These are phyloP conservation scores for Stephanodiscus minutulus DNA, from an alignment of 108 stramenopile species.

Conservation along the genomic window DNA sequence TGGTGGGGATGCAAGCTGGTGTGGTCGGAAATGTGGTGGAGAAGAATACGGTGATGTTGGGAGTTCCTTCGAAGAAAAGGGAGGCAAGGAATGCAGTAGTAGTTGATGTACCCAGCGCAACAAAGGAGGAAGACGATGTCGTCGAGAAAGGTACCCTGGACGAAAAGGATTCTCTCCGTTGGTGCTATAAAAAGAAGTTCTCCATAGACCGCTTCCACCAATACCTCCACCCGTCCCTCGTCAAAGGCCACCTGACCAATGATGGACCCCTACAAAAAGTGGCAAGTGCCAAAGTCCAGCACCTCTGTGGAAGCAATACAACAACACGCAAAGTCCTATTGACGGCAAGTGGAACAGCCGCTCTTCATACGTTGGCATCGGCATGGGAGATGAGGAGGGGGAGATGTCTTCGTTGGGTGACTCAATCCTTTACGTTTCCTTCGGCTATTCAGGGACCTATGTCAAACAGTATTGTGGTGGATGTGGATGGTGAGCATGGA, in stretches of 20 bases:
- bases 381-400: not conserved
- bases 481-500: not conserved
- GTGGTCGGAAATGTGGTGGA: no score
- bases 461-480: not conserved
- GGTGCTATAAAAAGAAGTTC: conserved; percentile 3
- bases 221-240: not conserved
- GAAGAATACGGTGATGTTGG: no score
- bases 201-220: not conserved
- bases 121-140: no score
- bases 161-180: no score
- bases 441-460: conserved; percentile 10
- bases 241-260: conserved; percentile 4
- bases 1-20: conserved; percentile 7
- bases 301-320: not conserved
- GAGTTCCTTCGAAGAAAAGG: no score
- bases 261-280: conserved; percentile 13
- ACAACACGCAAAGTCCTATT: conserved; percentile 3
- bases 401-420: not conserved
- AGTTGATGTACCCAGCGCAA: not conserved
- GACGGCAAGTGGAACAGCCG: not conserved
- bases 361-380: conserved; percentile 6
- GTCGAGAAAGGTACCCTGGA: no score
- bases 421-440: conserved; percentile 6
- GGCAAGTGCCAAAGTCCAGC: not conserved
- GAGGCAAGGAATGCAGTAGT: no score